A percentile compares a stretch with the other conserved stretches of the same genome.
Conservation (phyloP, 2,329 filamentous ascomycete species). For the Daldinia sp. region DNA sequence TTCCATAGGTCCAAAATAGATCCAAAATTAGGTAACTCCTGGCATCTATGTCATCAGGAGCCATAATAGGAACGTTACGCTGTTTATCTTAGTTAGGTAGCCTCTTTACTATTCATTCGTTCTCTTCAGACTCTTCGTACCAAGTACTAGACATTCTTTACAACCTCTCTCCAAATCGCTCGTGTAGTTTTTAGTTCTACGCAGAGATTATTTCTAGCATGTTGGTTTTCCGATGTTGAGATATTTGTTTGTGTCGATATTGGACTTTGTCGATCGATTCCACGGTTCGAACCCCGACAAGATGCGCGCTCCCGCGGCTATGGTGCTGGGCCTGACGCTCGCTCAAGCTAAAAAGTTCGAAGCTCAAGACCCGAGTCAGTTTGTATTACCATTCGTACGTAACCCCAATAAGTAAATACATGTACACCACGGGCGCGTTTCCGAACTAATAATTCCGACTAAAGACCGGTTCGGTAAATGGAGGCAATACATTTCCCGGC, state of each 20-base stretch:
- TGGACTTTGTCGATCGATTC: conserved; percentile 21
- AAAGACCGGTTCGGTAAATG: conserved; percentile 60
- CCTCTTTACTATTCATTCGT: conserved; percentile 21
- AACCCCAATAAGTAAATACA: conserved; percentile 8
- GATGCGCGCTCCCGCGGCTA: conserved; percentile 40
- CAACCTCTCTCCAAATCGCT: conserved; percentile 14
- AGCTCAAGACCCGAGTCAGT: conserved; percentile 41
- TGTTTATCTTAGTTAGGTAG: conserved; percentile 12
- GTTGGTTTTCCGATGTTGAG: conserved; percentile 22
- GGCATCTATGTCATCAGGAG: conserved; percentile 35
- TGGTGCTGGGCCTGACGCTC: conserved; percentile 24
- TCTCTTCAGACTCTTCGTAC: conserved; percentile 14
- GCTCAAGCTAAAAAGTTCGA: conserved; percentile 24
- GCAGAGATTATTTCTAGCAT: conserved; percentile 11
- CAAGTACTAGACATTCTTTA: conserved; percentile 13
- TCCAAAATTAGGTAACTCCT: conserved; percentile 37
- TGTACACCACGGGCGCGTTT: background rate
- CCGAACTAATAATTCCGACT: conserved; percentile 28
- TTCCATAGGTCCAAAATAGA: conserved; percentile 41
- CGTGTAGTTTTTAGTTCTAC: conserved; percentile 17
- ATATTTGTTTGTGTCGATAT: conserved; percentile 24
- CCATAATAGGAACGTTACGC: conserved; percentile 13
- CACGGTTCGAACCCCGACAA: conserved; percentile 22
- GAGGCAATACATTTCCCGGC: conserved; percentile 64
- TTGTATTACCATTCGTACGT: conserved; percentile 46